These are phyloP conservation scores for Mallotus japonicus DNA, from an alignment of 441 rosid genomes.

Conservation along the genomic window DNA sequence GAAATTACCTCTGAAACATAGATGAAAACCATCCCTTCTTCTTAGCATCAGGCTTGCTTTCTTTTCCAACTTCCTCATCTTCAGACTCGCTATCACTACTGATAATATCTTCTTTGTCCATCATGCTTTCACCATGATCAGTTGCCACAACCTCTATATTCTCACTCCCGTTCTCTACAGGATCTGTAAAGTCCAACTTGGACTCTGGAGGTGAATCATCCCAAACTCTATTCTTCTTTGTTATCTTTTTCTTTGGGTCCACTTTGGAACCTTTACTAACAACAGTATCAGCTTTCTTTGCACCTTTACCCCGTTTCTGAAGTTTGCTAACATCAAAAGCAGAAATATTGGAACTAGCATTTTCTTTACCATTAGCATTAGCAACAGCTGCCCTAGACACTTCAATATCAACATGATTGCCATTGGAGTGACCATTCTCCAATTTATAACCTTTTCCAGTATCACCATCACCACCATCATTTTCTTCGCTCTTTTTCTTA, in stretches of 20 bases:
- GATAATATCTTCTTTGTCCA: conserved; percentile 88
- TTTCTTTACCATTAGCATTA: conserved; percentile 80
- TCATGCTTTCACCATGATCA: conserved; percentile 95
- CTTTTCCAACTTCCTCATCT: conserved; percentile 56
- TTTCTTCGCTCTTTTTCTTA: conserved; percentile 43
- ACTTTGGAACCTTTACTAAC: conserved; percentile 63
- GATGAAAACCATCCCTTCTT: conserved; percentile 95
- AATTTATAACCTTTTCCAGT: conserved; percentile 40
- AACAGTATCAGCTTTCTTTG: conserved; percentile 72
- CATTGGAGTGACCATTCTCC: conserved; percentile 68
- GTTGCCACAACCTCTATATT: conserved; percentile 63
- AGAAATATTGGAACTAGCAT: conserved; percentile 59
- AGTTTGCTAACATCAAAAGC: conserved; percentile 91
- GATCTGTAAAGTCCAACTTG: conserved; percentile 84
- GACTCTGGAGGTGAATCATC: conserved; percentile 66
- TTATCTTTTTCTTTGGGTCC: conserved; percentile 71
- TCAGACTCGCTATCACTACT: conserved; percentile 86
- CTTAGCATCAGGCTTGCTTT: conserved; percentile 65
- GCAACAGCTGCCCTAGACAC: conserved; percentile 48
- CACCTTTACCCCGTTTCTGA: conserved; percentile 77
- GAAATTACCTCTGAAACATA: conserved; percentile 80
- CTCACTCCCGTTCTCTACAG: conserved; percentile 49
- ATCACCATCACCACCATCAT: conserved; percentile 54
- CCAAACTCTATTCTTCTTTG: conserved; percentile 94
- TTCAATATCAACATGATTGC: conserved; percentile 35